Evolutionary conservation across 1,284 basidiomycete genomes (phyloP), one percentile per base, ranked within the genome.

Genomic region (Peniophora sp.): DNA sequence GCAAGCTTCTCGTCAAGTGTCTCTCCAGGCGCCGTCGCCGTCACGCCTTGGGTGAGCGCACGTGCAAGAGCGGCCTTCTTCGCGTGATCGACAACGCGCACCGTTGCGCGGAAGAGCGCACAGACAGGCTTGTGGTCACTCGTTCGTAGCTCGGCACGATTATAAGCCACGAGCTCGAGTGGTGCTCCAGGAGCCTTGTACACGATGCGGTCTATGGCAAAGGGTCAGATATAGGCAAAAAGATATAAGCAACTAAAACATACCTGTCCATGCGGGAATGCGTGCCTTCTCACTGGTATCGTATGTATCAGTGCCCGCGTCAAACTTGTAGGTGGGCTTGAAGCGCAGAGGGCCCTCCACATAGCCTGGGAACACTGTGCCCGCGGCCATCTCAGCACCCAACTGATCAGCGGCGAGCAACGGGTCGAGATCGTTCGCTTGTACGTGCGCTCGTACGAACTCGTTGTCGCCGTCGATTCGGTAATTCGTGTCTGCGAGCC

Each of bases 51-150:
- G 11, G 88, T 69, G 9, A 92, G 66, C 58, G 92, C 65, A 48
- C 81, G 81, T 16, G 85, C 82, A 14, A 97, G 70, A 2, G 77
- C 73, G 0, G 81, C 77, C 50, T 84, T 83, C 65, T 90, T 94
- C 5, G 70, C 73, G 20, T 81, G 68, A 63, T 99, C 92, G 36
- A 98, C 76, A 23, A 88, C 77, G 45, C 88, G 78, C 24, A 96
- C 81, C 48, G 85, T 79, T 0, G 84, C 83, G 48, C 81, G 75
- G 68, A 97, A 93, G 3, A 89, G 68, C 2, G 85, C 92, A 60
- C 89, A 96, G 1, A 99, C 95, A 61, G 97, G 97, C 59, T 89
- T 83, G 65, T 99, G 97, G 69, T 99, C 97, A 10, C 94, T 97
- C 2, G 89, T 83, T 61, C 75, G 78, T 54, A 99, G 70, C 58